Base-by-base conservation (phyloP, 2,329 filamentous ascomycete species). In the Colletotrichum scovillei region DNA sequence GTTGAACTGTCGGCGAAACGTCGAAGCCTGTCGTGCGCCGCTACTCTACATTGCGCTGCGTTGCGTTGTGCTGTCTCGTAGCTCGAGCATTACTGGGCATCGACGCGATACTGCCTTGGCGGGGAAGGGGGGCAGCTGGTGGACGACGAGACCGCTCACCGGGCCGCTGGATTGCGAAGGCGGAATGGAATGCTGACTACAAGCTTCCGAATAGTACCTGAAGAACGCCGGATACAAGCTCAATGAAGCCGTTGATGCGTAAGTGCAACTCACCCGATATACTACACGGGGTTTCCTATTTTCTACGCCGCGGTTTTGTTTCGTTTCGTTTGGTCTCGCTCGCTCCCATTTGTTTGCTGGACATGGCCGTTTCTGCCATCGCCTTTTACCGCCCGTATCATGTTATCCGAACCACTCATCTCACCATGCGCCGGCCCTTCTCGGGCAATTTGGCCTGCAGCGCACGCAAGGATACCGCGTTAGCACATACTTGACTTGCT, bases 241-340 rank as follows among this genome's bases (percentile, higher is more conserved):
- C 7, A 86, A 90, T 69, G 83, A 88, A 71, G 89, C 89, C 52
- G 81, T 89, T 62, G 88, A 91, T 82, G 81, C 85, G 89, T 91
- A 84, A 89, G 89, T 90, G 16, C 30, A 26, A 65, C 42, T 49
- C 69, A 76, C 77, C 72, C 74, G 63, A 56, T 73, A 74, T 67
- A 70, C 52, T 63, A 73, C 77, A 74, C 78, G 72, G 42, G 67
- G 19, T 75, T 67, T 49, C 56, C 58, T 63, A 58, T 67, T 28
- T 63, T 68, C 28, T 67, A 35, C 24, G 22, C 49, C 32, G 46
- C 58, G 30, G 59, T 63, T 63, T 63, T 22, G 32, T 65, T 55
- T 58, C 63, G 42, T 67, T 63, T 57, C 52, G 46, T 57, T 49
- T 46, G 35, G 55, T 67, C 57, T 49, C 42, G 38, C 38, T 60